A percentile compares a stretch with the other conserved stretches of the same genome.
Evolutionary conservation across 208 protist genomes (phyloP).

Genomic region (Trypanosoma vivax): DNA sequence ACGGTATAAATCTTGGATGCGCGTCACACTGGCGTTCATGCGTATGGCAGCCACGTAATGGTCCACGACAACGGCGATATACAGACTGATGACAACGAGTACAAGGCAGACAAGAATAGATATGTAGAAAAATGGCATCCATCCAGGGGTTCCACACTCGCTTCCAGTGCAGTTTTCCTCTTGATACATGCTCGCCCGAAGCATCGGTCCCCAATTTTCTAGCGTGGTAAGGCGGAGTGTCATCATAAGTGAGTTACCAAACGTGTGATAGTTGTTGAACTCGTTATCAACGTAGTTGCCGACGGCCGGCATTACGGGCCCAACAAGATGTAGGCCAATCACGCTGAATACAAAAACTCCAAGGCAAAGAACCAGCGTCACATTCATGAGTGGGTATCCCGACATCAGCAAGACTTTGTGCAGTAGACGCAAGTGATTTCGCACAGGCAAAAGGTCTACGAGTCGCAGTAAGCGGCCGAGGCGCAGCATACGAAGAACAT

Average conservation of each 20-base stretch:
- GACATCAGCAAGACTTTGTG: slow-evolving; percentile 58
- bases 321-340: slow-evolving; percentile 85
- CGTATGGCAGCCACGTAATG: slow-evolving; percentile 73
- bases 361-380: slow-evolving; percentile 75
- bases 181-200: slow-evolving; percentile 64
- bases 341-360: slow-evolving; percentile 86
- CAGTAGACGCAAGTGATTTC: slow-evolving; percentile 53
- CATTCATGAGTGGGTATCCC: slow-evolving; percentile 64
- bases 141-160: slow-evolving; percentile 63
- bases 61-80: slow-evolving; percentile 80
- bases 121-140: slow-evolving; percentile 82
- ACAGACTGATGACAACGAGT: slow-evolving; percentile 67
- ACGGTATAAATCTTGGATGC: slow-evolving; percentile 66
- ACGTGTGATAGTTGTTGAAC: slow-evolving; percentile 87
- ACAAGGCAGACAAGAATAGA: slow-evolving; percentile 74
- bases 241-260: slow-evolving; percentile 83
- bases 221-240: slow-evolving; percentile 80
- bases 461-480: slow-evolving; percentile 62
- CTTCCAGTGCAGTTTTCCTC: slow-evolving; percentile 35
- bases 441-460: slow-evolving; percentile 41
- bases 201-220: slow-evolving; percentile 83
- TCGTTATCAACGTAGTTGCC: slow-evolving; percentile 59
- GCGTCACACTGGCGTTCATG: slow-evolving; percentile 54
- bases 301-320: slow-evolving; percentile 60
- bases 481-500: slow-evolving; percentile 81